phyloP scores from a whole-genome alignment of 2,329 filamentous ascomycete species.

The Esteya vermicola region DNA sequence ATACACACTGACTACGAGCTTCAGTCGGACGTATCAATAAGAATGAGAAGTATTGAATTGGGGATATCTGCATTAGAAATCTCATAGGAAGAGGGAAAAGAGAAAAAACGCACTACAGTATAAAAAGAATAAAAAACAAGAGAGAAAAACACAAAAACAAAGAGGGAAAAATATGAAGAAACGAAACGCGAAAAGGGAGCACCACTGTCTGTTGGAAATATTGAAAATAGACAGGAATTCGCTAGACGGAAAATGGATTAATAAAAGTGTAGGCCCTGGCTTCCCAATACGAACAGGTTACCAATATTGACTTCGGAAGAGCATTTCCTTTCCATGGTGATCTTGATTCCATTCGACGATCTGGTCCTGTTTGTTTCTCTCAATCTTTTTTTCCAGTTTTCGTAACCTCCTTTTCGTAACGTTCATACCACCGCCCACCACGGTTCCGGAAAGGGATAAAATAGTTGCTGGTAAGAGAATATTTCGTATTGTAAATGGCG shows the following conservation, averaged over 20 bases:
- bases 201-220: too few relatives aligned
- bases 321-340: not conserved
- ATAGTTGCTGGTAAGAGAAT: not conserved
- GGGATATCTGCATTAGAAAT: slow-evolving; percentile 50
- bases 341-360: not conserved
- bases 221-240: too few relatives aligned
- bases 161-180: not conserved
- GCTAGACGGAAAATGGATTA: too few relatives aligned
- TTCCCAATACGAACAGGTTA: too few relatives aligned
- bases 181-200: not conserved
- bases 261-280: too few relatives aligned
- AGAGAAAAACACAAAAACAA: slow-evolving; percentile 2
- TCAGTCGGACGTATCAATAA: too few relatives aligned
- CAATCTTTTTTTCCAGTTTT: not conserved
- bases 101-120: slow-evolving; percentile 7
- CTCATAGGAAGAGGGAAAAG: slow-evolving; percentile 35
- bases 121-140: slow-evolving; percentile 5
- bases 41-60: slow-evolving; percentile 9
- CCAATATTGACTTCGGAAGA: not conserved
- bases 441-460: not conserved
- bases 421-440: not conserved
- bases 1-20: too few relatives aligned
- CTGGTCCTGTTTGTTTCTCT: not conserved
- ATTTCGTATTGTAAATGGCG: not conserved
- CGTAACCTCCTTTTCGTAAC: slow-evolving; percentile 1